phyloP scores from a whole-genome alignment of 2,329 filamentous ascomycete species.

The Calonectria montana region DNA sequence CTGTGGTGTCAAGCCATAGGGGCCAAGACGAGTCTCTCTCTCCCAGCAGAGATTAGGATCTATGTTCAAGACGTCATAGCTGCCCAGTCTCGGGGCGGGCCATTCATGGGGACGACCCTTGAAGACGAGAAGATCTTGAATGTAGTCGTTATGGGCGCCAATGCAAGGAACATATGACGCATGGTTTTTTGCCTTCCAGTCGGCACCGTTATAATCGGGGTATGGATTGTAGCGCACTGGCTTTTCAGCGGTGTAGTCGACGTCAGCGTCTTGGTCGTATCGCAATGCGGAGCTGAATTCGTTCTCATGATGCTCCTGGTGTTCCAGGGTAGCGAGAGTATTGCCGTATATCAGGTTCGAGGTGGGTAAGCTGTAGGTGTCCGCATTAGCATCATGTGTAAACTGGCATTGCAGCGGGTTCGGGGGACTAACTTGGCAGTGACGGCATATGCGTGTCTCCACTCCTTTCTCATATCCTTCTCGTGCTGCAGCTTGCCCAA shows the following conservation, averaged over 20 bases:
- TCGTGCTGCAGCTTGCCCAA: constrained; percentile 52
- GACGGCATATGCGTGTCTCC: constrained; percentile 54
- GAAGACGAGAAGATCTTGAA: constrained; percentile 73
- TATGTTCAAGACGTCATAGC: constrained; percentile 69
- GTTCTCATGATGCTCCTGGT: constrained; percentile 51
- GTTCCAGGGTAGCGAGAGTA: constrained; percentile 60
- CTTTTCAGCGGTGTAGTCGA: constrained; percentile 56
- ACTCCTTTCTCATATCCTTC: constrained; percentile 56
- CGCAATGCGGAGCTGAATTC: constrained; percentile 45
- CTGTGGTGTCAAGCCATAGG: constrained; percentile 68
- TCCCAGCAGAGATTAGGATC: constrained; percentile 75
- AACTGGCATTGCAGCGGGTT: constrained; percentile 18
- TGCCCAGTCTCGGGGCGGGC: constrained; percentile 71
- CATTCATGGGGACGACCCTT: constrained; percentile 70
- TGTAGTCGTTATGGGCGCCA: constrained; percentile 69
- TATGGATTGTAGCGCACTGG: constrained; percentile 77
- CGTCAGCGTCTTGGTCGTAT: constrained; percentile 47
- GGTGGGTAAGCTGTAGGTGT: constrained; percentile 52
- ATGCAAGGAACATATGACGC: constrained; percentile 73
- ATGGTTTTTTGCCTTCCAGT: constrained; percentile 67
- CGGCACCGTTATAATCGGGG: constrained; percentile 73
- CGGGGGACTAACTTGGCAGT: constrained; percentile 53
- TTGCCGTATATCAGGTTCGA: constrained; percentile 68
- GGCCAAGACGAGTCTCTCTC: constrained; percentile 75
- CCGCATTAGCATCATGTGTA: constrained; percentile 8